Percentiles rank a stretch among this genome's conserved stretches.
These are phyloP conservation scores for Tulasnella sp. DNA, from an alignment of 768 basidiomycete species.

Conservation along the genomic window DNA sequence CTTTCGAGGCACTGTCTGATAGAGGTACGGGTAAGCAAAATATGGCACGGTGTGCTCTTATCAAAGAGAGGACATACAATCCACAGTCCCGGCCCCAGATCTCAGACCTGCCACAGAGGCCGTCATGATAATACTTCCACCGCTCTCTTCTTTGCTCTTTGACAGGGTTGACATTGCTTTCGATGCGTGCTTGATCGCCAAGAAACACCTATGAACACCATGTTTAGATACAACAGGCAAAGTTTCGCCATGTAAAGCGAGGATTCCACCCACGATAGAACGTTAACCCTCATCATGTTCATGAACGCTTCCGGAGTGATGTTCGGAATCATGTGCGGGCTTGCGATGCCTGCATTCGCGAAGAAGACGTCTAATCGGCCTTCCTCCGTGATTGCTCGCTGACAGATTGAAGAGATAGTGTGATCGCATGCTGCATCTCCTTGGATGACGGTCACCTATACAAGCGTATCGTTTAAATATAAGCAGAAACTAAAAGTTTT, in stretches of 20 bases:
- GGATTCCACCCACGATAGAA: constrained; percentile 39
- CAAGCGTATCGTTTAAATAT: not conserved
- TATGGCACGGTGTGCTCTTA: no score
- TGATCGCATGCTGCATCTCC: constrained; percentile 78
- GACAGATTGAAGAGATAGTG: constrained; percentile 56
- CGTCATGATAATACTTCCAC: constrained; percentile 19
- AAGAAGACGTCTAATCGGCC: constrained; percentile 89
- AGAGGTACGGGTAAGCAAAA: not conserved
- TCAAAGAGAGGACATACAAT: not conserved
- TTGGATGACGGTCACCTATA: constrained; percentile 61
- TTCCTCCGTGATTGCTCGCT: constrained; percentile 65
- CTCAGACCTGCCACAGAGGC: constrained; percentile 13
- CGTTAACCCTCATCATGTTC: constrained; percentile 68
- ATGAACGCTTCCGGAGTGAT: constrained; percentile 58
- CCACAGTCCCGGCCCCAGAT: not conserved
- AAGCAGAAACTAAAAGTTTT: not conserved
- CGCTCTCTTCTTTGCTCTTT: not conserved
- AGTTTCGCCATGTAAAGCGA: no score
- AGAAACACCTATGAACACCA: constrained; percentile 54
- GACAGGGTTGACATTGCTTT: constrained; percentile 58
- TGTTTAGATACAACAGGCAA: not conserved
- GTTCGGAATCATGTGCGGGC: constrained; percentile 36
- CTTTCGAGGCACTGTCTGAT: constrained; percentile 87
- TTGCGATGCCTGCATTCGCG: constrained; percentile 73
- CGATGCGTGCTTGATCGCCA: constrained; percentile 81